These are phyloP conservation scores for Penicillium paradoxum DNA, from an alignment of 495 filamentous ascomycete species.

Conservation along the genomic window DNA sequence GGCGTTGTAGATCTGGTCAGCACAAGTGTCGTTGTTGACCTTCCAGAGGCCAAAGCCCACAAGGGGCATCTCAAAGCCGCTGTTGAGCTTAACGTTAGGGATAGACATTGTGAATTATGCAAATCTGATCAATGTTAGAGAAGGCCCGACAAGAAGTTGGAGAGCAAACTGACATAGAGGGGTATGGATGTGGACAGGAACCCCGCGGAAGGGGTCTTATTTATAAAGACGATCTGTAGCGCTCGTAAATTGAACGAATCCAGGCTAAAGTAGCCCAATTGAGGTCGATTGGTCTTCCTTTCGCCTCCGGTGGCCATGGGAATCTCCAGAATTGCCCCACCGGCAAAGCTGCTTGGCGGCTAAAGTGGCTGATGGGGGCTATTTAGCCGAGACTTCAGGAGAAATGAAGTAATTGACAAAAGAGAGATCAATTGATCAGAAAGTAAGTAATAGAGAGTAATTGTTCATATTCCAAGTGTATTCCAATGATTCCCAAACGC, in stretches of 20 bases:
- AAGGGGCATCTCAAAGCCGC: constrained; percentile 79
- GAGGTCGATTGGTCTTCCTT: neutral
- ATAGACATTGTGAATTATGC: constrained; percentile 12
- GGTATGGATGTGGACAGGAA: neutral
- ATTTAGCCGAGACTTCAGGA: neutral
- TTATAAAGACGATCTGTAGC: neutral
- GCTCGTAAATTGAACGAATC: neutral
- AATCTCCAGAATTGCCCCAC: constrained; percentile 1
- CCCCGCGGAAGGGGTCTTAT: neutral
- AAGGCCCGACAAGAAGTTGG: neutral
- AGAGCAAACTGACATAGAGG: neutral
- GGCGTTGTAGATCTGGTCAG: constrained; percentile 80
- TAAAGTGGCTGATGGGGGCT: neutral
- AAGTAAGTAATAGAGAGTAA: too few species aligned
- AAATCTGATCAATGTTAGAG: neutral
- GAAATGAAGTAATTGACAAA: neutral
- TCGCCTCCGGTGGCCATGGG: neutral
- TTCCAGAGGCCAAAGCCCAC: constrained; percentile 85
- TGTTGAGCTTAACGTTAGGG: constrained; percentile 67
- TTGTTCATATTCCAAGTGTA: neutral
- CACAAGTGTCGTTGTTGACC: constrained; percentile 70
- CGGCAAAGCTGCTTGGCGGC: neutral
- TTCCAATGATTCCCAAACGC: neutral
- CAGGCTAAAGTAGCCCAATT: constrained; percentile 2
- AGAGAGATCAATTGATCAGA: neutral